Evolutionary conservation across 2,329 filamentous ascomycete species (phyloP).

Genomic region (Bipolaris victoriae): DNA sequence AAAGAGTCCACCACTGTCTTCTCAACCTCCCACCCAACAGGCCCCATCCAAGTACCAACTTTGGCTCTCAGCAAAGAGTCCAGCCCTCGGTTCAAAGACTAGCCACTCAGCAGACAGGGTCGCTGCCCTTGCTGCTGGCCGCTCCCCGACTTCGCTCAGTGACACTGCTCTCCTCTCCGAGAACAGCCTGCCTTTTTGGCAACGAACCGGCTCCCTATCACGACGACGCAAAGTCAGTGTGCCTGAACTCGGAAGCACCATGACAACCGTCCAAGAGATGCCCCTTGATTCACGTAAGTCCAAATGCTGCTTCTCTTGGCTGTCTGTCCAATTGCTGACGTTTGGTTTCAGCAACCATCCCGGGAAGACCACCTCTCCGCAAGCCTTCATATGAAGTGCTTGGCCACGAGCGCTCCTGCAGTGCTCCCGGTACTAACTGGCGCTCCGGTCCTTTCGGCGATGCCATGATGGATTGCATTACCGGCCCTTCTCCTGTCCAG

Average conservation of each 20-base stretch:
- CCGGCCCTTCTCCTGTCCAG: constrained; percentile 40
- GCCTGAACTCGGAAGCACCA: constrained; percentile 47
- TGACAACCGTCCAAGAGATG: constrained; percentile 49
- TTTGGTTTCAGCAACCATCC: constrained; percentile 45
- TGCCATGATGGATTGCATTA: constrained; percentile 49
- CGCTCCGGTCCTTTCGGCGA: constrained; percentile 49
- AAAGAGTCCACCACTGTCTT: constrained; percentile 39
- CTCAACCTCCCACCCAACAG: constrained; percentile 29
- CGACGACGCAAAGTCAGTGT: constrained; percentile 51
- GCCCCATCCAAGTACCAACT: constrained; percentile 44
- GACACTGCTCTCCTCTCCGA: constrained; percentile 47
- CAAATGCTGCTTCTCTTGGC: background rate
- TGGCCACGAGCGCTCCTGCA: constrained; percentile 49
- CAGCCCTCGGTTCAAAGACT: constrained; percentile 28
- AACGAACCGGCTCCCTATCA: constrained; percentile 47
- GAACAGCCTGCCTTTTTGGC: constrained; percentile 41
- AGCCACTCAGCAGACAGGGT: constrained; percentile 40
- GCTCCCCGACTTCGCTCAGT: constrained; percentile 50
- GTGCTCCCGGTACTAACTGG: constrained; percentile 49
- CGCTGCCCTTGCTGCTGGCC: constrained; percentile 46
- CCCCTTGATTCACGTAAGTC: constrained; percentile 50
- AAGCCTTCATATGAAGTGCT: constrained; percentile 43
- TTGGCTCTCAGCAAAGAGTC: constrained; percentile 45
- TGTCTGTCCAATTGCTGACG: constrained; percentile 21
- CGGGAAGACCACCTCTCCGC: constrained; percentile 49